Percentiles rank a stretch among this genome's conserved stretches.
These are phyloP conservation scores for Quillaja saponaria DNA, from an alignment of 306 rosid species.

Conservation along the genomic window DNA sequence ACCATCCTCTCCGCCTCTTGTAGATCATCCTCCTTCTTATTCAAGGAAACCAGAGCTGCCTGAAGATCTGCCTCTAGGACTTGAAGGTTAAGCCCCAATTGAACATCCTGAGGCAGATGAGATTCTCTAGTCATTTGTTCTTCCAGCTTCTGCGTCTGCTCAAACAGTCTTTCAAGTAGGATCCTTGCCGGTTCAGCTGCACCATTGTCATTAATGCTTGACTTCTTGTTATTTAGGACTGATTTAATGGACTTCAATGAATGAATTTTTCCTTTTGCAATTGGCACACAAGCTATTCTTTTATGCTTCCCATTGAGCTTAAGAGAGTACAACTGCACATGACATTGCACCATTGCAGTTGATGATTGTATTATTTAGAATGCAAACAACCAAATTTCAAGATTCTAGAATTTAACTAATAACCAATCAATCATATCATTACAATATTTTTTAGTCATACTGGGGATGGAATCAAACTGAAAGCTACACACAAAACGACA, in stretches of 20 bases:
- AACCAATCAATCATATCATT: not conserved
- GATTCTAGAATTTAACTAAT: not conserved
- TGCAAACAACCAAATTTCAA: not conserved
- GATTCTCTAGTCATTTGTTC: slow-evolving; percentile 49
- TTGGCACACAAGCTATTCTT: slow-evolving; percentile 30
- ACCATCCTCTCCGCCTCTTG: slow-evolving; percentile 68
- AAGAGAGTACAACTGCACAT: slow-evolving; percentile 54
- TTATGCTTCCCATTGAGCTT: slow-evolving; percentile 40
- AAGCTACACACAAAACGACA: too few relatives aligned
- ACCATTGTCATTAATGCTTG: slow-evolving; percentile 51
- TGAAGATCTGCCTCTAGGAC: slow-evolving; percentile 67
- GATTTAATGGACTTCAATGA: slow-evolving; percentile 43
- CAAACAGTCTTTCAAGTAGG: slow-evolving; percentile 81
- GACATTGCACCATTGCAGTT: slow-evolving; percentile 16
- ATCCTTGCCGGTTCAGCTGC: slow-evolving; percentile 70
- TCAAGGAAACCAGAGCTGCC: slow-evolving; percentile 61
- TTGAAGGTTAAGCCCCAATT: slow-evolving; percentile 55
- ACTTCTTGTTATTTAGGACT: slow-evolving; percentile 44
- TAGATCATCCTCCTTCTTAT: slow-evolving; percentile 76
- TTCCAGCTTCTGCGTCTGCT: slow-evolving; percentile 76
- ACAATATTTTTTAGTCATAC: too few relatives aligned
- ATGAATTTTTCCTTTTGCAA: slow-evolving; percentile 29
- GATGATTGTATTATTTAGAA: slow-evolving; percentile 13
- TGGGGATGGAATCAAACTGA: too few relatives aligned
- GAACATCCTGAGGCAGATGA: slow-evolving; percentile 39